Evolutionary conservation across 768 basidiomycete genomes (phyloP).

Genomic region (Bullera alba): DNA sequence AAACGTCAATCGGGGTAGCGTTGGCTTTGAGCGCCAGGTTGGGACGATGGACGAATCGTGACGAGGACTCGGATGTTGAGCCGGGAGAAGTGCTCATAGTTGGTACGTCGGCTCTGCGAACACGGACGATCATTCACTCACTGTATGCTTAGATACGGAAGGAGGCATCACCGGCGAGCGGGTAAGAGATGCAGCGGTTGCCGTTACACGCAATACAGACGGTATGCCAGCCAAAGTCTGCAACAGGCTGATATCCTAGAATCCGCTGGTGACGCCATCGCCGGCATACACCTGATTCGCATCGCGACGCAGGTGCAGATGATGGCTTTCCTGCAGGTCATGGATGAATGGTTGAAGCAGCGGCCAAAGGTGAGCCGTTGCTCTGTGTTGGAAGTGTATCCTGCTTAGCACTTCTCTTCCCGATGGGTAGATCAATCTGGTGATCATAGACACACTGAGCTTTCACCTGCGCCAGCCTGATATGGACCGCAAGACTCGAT

Average conservation of each 20-base stretch:
- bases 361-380: constrained; percentile 26
- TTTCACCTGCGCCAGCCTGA: constrained; percentile 41
- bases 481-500: constrained; percentile 18
- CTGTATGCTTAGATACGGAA: constrained; percentile 44
- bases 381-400: too few species aligned
- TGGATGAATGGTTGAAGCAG: constrained; percentile 37
- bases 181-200: constrained; percentile 17
- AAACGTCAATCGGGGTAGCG: constrained; percentile 27
- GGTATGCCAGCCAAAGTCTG: constrained; percentile 3
- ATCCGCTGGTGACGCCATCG: constrained; percentile 15
- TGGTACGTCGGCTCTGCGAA: too few species aligned
- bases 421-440: constrained; percentile 24
- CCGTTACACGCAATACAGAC: constrained; percentile 4
- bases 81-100: too few species aligned
- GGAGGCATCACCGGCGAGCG: constrained; percentile 30
- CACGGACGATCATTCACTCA: too few species aligned
- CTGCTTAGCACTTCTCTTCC: neutral
- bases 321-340: constrained; percentile 36
- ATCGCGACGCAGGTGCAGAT: constrained; percentile 39
- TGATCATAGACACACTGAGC: constrained; percentile 42
- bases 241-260: constrained; percentile 8
- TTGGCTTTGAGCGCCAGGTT: constrained; percentile 28
- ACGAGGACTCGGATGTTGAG: constrained; percentile 5
- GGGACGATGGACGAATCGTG: neutral
- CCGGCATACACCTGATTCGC: constrained; percentile 36